Evolutionary conservation across 192 early-diverging fungal genomes (phyloP).

Genomic region (Coemansia sp.): DNA sequence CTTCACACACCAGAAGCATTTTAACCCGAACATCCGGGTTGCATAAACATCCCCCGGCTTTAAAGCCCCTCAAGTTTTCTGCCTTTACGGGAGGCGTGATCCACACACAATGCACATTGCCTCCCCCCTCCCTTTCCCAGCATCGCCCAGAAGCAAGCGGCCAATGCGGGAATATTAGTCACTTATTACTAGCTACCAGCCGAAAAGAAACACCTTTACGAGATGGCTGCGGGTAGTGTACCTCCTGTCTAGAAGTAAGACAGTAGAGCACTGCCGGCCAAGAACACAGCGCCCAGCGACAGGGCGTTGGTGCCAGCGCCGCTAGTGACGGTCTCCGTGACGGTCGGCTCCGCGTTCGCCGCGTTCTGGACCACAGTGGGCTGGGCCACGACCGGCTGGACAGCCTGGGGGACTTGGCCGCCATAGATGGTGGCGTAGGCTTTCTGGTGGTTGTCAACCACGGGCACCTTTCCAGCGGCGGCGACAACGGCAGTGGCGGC

Average conservation of each 20-base stretch:
- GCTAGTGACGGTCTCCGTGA: conserved; percentile 30
- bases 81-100: no score
- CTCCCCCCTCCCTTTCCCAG: no score
- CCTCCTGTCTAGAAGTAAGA: conserved; percentile 32
- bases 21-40: no score
- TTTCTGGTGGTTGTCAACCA: conserved; percentile 26
- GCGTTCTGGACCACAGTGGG: conserved; percentile 39
- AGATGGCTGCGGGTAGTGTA: no score
- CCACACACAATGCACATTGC: no score
- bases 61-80: no score
- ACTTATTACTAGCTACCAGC: no score
- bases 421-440: conserved; percentile 26
- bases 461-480: conserved; percentile 15
- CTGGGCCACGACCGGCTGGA: conserved; percentile 4
- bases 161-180: no score
- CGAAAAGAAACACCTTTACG: no score
- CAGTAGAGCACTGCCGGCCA: conserved; percentile 17
- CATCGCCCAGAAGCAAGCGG: no score
- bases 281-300: conserved; percentile 20
- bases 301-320: conserved; percentile 32
- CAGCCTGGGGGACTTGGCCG: not conserved
- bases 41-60: no score
- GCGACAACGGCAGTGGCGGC: conserved; percentile 18
- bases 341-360: conserved; percentile 21
- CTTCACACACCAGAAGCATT: no score